These are phyloP conservation scores for Clarireedia hainanense DNA, from an alignment of 2,329 filamentous ascomycete species.

Conservation along the genomic window DNA sequence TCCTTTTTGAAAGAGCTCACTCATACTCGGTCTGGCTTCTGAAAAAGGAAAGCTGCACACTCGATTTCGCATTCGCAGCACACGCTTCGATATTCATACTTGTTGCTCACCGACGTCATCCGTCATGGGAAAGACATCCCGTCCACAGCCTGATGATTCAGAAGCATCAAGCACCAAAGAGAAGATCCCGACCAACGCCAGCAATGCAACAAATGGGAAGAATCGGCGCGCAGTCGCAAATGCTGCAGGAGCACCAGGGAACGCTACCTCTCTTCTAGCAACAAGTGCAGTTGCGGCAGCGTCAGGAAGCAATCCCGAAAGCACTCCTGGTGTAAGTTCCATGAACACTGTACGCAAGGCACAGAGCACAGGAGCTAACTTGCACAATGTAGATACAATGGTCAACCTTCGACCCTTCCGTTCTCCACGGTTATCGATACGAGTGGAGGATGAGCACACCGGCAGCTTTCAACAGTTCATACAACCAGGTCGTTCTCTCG, in stretches of 20 bases:
- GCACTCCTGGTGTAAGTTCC: constrained; percentile 23
- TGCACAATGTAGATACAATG: constrained; percentile 47
- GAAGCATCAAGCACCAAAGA: constrained; percentile 32
- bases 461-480: constrained; percentile 58
- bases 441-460: constrained; percentile 65
- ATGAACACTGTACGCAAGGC: neutral
- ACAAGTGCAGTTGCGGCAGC: constrained; percentile 9
- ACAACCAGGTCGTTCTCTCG: constrained; percentile 54
- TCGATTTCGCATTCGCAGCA: too few species aligned
- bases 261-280: constrained; percentile 21
- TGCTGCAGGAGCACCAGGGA: constrained; percentile 15
- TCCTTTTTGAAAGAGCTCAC: too few species aligned
- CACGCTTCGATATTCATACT: too few species aligned
- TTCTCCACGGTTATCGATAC: constrained; percentile 69
- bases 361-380: constrained; percentile 1
- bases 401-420: constrained; percentile 56
- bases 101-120: neutral
- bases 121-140: constrained; percentile 16
- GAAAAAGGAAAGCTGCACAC: too few species aligned
- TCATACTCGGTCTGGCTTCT: too few species aligned
- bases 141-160: constrained; percentile 29
- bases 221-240: constrained; percentile 21
- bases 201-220: constrained; percentile 24
- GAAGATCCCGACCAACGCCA: constrained; percentile 19
- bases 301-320: constrained; percentile 14